These are phyloP conservation scores for Lasiodiplodia hormozganensis DNA, from an alignment of 2,329 filamentous ascomycete species.

Conservation along the genomic window DNA sequence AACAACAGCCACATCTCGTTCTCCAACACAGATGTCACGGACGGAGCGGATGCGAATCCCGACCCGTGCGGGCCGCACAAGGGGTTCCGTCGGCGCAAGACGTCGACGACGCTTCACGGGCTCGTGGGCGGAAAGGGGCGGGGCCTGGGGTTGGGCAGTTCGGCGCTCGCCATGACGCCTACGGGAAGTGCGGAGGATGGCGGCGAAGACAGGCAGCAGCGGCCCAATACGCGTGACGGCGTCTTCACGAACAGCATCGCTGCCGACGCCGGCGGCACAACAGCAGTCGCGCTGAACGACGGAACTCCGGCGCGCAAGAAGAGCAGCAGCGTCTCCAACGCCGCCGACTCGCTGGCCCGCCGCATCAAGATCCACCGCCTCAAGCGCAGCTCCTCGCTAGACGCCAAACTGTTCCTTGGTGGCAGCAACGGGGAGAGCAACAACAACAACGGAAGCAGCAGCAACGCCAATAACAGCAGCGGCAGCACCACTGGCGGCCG, in stretches of 20 bases:
- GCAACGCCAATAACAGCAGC: too few relatives aligned
- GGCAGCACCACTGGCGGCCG: neutral
- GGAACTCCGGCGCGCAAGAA: neutral
- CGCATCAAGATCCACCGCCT: slow-evolving; percentile 5
- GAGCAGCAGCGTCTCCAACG: slow-evolving; percentile 3
- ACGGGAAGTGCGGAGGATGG: neutral
- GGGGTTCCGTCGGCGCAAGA: slow-evolving; percentile 10
- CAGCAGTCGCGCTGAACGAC: neutral
- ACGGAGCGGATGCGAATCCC: neutral
- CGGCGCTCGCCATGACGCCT: slow-evolving; percentile 12
- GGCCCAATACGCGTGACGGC: slow-evolving; percentile 1
- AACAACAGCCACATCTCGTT: neutral
- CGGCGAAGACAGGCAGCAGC: neutral
- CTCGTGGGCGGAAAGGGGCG: neutral
- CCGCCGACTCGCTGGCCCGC: neutral
- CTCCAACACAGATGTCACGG: neutral
- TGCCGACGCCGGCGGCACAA: neutral
- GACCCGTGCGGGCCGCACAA: neutral
- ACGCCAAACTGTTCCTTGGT: neutral
- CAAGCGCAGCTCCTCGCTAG: neutral
- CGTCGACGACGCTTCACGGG: neutral
- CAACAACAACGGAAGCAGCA: neutral
- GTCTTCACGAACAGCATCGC: slow-evolving; percentile 1
- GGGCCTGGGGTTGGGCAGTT: neutral
- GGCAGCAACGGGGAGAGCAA: too few relatives aligned